These are phyloP conservation scores for Wickerhamomyces kurtzmanii DNA, from an alignment of 805 yeast species.

Conservation along the genomic window DNA sequence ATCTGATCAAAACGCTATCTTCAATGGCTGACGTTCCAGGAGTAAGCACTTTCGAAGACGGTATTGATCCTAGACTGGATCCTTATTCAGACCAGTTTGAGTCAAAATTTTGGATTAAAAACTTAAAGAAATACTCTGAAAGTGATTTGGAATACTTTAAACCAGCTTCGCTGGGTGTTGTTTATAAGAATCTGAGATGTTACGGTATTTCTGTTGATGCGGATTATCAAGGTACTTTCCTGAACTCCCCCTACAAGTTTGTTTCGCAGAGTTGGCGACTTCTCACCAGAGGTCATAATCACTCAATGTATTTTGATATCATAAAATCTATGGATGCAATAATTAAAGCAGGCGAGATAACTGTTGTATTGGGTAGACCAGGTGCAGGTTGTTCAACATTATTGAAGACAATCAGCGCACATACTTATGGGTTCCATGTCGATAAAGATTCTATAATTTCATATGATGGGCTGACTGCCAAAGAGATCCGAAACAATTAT, in stretches of 20 bases:
- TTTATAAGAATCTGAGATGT: conserved; percentile 50
- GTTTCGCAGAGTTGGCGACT: conserved; percentile 8
- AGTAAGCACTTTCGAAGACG: conserved; percentile 21
- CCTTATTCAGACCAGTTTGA: conserved; percentile 49
- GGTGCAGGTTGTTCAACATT: conserved; percentile 66
- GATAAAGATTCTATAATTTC: conserved; percentile 34
- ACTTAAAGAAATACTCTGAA: conserved; percentile 39
- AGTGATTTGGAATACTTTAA: conserved; percentile 52
- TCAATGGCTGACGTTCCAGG: conserved; percentile 29
- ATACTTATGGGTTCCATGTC: conserved; percentile 45
- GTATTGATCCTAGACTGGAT: conserved; percentile 36
- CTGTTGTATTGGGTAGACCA: conserved; percentile 72
- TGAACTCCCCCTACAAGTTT: conserved; percentile 27
- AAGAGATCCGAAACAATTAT: conserved; percentile 34
- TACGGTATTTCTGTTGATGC: conserved; percentile 50
- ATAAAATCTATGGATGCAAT: conserved; percentile 47
- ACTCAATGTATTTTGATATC: conserved; percentile 27
- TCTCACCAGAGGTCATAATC: conserved; percentile 10
- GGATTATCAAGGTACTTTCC: conserved; percentile 56
- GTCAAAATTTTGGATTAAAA: conserved; percentile 55
- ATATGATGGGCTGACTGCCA: conserved; percentile 37
- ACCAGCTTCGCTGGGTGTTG: conserved; percentile 45
- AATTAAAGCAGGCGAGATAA: conserved; percentile 53
- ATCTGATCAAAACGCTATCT: no score
- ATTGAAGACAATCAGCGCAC: conserved; percentile 43